Evolutionary conservation across 768 basidiomycete species (phyloP).

Genomic region (Clathrus columnatus): DNA sequence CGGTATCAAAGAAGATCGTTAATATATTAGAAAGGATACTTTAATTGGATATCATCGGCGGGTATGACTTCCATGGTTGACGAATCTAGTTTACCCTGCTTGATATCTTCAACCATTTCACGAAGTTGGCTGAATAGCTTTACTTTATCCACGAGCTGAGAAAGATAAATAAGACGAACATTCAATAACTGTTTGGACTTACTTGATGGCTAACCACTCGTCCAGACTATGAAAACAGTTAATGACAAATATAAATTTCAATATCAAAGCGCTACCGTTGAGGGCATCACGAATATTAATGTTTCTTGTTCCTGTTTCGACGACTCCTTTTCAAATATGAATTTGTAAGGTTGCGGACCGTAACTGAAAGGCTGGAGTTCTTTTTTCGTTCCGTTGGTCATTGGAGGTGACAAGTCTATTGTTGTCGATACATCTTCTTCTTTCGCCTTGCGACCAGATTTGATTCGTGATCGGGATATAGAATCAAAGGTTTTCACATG

Average conservation of each 20-base stretch:
- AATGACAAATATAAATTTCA: background rate
- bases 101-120: conserved; percentile 22
- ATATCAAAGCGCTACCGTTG: conserved; percentile 5
- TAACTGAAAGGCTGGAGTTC: conserved; percentile 17
- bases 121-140: conserved; percentile 31
- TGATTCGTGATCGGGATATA: conserved; percentile 14
- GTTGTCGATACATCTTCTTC: background rate
- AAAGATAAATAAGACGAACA: background rate
- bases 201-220: conserved; percentile 68
- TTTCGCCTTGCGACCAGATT: too few species aligned
- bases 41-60: background rate
- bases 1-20: too few species aligned
- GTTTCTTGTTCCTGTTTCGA: conserved; percentile 4
- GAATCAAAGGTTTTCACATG: background rate
- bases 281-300: conserved; percentile 14
- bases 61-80: background rate
- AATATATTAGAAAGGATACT: background rate
- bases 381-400: conserved; percentile 1
- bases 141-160: conserved; percentile 38
- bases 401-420: background rate
- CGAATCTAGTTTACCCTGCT: conserved; percentile 10
- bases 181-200: conserved; percentile 13
- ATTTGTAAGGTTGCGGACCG: conserved; percentile 45
- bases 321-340: conserved; percentile 26
- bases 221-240: conserved; percentile 34